These are phyloP conservation scores for Cornus kousa DNA, from an alignment of 148 eudicot genomes.

Conservation along the genomic window DNA sequence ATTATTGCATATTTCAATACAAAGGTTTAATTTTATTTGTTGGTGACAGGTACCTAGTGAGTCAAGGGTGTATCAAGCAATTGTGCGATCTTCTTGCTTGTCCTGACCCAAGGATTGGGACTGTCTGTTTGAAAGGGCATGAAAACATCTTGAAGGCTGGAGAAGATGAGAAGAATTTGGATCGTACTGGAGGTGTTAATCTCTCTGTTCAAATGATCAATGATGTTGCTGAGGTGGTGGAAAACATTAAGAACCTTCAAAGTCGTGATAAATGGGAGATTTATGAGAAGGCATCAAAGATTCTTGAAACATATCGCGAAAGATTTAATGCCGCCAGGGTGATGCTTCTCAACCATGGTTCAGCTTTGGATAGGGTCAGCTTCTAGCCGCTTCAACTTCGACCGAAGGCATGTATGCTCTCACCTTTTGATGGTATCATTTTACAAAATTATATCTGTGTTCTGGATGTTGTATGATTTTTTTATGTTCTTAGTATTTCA, in stretches of 20 bases:
- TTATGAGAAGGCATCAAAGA: conserved; percentile 34
- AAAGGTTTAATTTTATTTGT: background rate
- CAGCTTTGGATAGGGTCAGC: too few species aligned
- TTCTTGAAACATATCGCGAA: conserved; percentile 48
- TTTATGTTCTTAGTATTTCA: too few species aligned
- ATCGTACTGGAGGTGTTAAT: conserved; percentile 22
- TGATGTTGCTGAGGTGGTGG: conserved; percentile 32
- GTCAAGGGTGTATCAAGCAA: conserved; percentile 35
- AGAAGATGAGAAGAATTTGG: conserved; percentile 30
- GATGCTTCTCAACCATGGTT: too few species aligned
- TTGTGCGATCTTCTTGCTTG: conserved; percentile 37
- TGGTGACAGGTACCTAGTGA: conserved; percentile 27
- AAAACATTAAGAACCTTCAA: conserved; percentile 35
- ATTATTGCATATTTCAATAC: background rate
- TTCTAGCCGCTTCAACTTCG: too few species aligned
- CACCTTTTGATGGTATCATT: too few species aligned
- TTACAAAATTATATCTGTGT: too few species aligned
- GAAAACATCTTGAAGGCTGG: conserved; percentile 41
- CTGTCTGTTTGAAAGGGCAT: conserved; percentile 34
- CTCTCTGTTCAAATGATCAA: conserved; percentile 28
- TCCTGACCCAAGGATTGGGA: conserved; percentile 41
- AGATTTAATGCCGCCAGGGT: too few species aligned
- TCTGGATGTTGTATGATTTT: too few species aligned
- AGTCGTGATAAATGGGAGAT: conserved; percentile 35
- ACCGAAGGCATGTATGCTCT: too few species aligned